Evolutionary conservation across 176 grass and related monocot species (phyloP).

Genomic region (Panicum miliaceum): DNA sequence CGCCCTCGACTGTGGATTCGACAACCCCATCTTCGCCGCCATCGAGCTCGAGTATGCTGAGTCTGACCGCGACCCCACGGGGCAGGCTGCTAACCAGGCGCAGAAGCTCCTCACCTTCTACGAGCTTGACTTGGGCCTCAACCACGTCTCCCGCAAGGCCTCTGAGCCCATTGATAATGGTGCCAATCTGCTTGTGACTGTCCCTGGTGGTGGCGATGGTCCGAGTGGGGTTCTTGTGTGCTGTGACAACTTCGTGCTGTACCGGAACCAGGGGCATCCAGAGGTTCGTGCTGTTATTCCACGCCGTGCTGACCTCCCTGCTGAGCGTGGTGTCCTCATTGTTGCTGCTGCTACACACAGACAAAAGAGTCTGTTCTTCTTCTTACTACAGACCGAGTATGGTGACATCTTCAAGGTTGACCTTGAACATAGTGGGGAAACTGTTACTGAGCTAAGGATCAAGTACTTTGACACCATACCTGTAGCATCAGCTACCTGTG

Average conservation of each 20-base stretch:
- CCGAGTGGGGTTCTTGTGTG: conserved; percentile 91
- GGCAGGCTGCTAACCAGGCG: conserved; percentile 78
- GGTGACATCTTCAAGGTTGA: conserved; percentile 93
- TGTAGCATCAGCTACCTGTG: conserved; percentile 74
- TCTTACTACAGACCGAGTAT: conserved; percentile 88
- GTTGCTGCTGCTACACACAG: conserved; percentile 89
- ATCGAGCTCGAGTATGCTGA: conserved; percentile 96
- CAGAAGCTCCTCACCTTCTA: conserved; percentile 98
- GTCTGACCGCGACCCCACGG: conserved; percentile 77
- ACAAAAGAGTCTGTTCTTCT: conserved; percentile 93
- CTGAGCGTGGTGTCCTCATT: conserved; percentile 89
- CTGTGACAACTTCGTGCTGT: conserved; percentile 93
- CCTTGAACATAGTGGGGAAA: conserved; percentile 68
- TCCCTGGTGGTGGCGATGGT: conserved; percentile 84
- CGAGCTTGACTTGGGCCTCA: conserved; percentile 93
- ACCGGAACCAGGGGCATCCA: conserved; percentile 93
- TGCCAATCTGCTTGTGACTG: conserved; percentile 88
- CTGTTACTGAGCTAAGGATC: conserved; percentile 86
- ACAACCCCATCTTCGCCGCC: conserved; percentile 82
- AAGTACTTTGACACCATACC: conserved; percentile 98
- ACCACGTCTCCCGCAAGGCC: conserved; percentile 92
- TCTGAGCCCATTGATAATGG: conserved; percentile 90
- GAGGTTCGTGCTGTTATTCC: conserved; percentile 93
- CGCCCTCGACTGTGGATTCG: conserved; percentile 92
- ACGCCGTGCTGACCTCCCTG: conserved; percentile 84